Conservation (phyloP, 148 eudicot species). For the Silene conica region DNA sequence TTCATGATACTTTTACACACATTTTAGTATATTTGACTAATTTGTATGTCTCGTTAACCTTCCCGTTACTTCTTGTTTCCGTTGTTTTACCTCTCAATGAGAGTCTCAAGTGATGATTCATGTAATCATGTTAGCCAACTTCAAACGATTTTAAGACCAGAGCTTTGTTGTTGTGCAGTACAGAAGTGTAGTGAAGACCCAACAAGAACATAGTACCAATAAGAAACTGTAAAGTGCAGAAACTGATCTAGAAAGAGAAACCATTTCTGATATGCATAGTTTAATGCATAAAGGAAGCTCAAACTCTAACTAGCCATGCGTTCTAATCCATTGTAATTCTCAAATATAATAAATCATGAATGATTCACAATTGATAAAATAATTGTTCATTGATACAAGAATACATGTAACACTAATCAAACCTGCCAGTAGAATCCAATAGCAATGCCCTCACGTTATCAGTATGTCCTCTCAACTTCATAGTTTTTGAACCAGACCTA, state of each 20-base stretch:
- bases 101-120: background rate
- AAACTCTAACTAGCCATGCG: background rate
- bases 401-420: constrained; percentile 24
- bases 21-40: no score
- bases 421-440: constrained; percentile 94
- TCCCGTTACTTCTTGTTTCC: no score
- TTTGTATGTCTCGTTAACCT: no score
- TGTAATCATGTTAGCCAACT: background rate
- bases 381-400: background rate
- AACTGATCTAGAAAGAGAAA: background rate
- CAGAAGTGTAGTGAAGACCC: no score
- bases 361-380: background rate
- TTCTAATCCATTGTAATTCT: constrained; percentile 1
- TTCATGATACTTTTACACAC: background rate
- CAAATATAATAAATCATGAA: background rate
- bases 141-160: background rate
- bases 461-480: constrained; percentile 97
- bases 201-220: background rate
- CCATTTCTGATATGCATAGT: background rate
- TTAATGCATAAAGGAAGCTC: background rate
- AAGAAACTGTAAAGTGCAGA: background rate
- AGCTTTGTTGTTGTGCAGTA: background rate
- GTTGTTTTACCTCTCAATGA: background rate
- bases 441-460: constrained; percentile 91
- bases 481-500: constrained; percentile 87